Base-by-base conservation (phyloP, 352 stramenopile species). In the Pythium periplocum region DNA sequence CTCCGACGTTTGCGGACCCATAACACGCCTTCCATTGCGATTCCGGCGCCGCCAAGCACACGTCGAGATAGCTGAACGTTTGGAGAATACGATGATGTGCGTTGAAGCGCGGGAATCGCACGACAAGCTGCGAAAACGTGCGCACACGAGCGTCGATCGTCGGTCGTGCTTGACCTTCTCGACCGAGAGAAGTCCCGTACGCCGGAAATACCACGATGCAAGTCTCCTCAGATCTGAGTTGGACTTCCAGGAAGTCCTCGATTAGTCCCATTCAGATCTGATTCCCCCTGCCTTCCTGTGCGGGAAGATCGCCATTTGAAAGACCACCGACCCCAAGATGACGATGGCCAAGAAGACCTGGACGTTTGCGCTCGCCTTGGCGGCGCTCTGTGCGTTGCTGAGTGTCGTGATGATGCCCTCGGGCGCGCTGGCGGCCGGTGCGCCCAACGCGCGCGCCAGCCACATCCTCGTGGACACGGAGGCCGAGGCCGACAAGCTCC, bases 391-490 rank as follows among this genome's bases (percentile, higher is more conserved):
- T 45, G 57, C 66, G 30, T 48, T 85, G n/a, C 40, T 78, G 31
- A 47, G 48, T 43, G 45, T 84, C 36, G 54, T 79, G 35, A 58
- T 66, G 30, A 44, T 47, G 17, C 36, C 38, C 41, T 53, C 57
- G 12, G 50, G 17, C 17, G 17, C 59, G 30, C 56, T 57, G 5
- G 51, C 51, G 36, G 62, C 52, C 3, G 59, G 6, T 0, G 70
- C 68, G 33, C 71, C 71, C 3, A 69, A 48, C n/a, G 76, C 78
- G n/a, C 73, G 77, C 38, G 78, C 78, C 41, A 89, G 78, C 58
- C 82, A 92, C 66, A 90, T 92, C 59, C 64, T 92, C 45, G 75
- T 92, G 38, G 60, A 71, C 41, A 84, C 72, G 2, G 77, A 92
- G 60, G 52, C 58, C 31, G 67, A 87, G 46, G 66, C 66, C 41